These are phyloP conservation scores for Protomyces arabidopsidicola DNA, from an alignment of 1,139 yeast genomes.

Conservation along the genomic window DNA sequence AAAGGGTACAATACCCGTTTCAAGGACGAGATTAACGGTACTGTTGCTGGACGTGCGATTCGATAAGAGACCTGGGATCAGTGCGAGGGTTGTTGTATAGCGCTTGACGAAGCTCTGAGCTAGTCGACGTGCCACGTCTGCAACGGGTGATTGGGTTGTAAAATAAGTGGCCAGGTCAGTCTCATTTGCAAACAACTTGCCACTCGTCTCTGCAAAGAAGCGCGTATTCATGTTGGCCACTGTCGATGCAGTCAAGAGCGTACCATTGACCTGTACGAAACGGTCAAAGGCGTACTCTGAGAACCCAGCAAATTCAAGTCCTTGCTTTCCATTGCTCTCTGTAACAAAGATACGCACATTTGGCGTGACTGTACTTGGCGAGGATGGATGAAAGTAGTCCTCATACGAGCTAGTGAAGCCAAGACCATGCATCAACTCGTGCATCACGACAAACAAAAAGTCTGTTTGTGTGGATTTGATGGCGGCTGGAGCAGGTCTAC, in stretches of 20 bases:
- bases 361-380: slow-evolving; percentile 17
- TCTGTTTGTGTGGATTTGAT: slow-evolving; percentile 13
- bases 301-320: slow-evolving; percentile 11
- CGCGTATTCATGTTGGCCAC: not conserved
- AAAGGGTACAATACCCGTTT: slow-evolving; percentile 14
- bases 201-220: not conserved
- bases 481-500: not conserved
- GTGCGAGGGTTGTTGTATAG: not conserved
- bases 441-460: slow-evolving; percentile 19
- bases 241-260: not conserved
- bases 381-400: slow-evolving; percentile 17
- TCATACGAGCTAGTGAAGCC: slow-evolving; percentile 27
- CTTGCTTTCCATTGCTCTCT: not conserved
- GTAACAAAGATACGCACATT: slow-evolving; percentile 9
- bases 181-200: not conserved
- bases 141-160: not conserved
- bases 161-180: not conserved
- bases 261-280: not conserved
- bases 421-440: slow-evolving; percentile 28
- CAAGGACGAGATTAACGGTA: slow-evolving; percentile 5
- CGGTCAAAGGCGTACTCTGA: slow-evolving; percentile 27
- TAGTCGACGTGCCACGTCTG: not conserved
- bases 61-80: not conserved
- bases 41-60: not conserved
- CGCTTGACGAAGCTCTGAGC: slow-evolving; percentile 8